phyloP scores from a whole-genome alignment of 1,284 basidiomycete species.

The Rhodotorula sp. region DNA sequence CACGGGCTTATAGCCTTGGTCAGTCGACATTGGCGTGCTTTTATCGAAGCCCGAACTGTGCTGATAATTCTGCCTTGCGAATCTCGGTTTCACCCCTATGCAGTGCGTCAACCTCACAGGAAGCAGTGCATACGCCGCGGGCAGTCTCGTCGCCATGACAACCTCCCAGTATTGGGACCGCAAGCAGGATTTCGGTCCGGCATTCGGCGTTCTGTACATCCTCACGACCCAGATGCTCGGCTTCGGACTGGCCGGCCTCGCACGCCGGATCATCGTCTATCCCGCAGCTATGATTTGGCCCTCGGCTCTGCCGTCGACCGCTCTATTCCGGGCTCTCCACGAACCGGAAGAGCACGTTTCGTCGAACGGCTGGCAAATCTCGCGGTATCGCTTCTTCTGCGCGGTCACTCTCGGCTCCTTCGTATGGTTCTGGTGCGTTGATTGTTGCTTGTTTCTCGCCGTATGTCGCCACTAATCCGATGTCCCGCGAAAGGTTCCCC shows the following conservation, averaged over 20 bases:
- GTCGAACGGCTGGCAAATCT: conserved; percentile 1
- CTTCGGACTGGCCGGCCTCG: conserved; percentile 41
- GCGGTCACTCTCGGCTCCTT: conserved; percentile 2
- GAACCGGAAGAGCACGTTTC: conserved; percentile 1
- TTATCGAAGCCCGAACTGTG: neutral
- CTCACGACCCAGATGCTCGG: conserved; percentile 48
- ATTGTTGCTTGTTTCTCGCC: neutral
- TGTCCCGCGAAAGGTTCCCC: neutral
- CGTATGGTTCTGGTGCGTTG: conserved; percentile 13
- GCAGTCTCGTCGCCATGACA: conserved; percentile 1
- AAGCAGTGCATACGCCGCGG: conserved; percentile 1
- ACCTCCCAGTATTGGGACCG: conserved; percentile 8
- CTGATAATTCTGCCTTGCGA: too few species aligned
- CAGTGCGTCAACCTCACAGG: conserved; percentile 16
- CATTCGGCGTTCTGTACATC: conserved; percentile 43
- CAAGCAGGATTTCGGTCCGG: neutral
- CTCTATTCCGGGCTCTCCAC: conserved; percentile 39
- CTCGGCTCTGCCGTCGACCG: conserved; percentile 53
- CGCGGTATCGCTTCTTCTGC: conserved; percentile 10
- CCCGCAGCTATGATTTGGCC: conserved; percentile 51
- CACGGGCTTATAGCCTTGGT: conserved; percentile 44
- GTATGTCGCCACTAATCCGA: neutral
- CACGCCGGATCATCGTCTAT: conserved; percentile 36
- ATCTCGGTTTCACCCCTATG: neutral
- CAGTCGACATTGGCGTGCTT: conserved; percentile 24